A percentile compares a stretch with the other conserved stretches of the same genome.
Conservation (phyloP, 2,329 filamentous ascomycete genomes). For the Xylaria sp. region DNA sequence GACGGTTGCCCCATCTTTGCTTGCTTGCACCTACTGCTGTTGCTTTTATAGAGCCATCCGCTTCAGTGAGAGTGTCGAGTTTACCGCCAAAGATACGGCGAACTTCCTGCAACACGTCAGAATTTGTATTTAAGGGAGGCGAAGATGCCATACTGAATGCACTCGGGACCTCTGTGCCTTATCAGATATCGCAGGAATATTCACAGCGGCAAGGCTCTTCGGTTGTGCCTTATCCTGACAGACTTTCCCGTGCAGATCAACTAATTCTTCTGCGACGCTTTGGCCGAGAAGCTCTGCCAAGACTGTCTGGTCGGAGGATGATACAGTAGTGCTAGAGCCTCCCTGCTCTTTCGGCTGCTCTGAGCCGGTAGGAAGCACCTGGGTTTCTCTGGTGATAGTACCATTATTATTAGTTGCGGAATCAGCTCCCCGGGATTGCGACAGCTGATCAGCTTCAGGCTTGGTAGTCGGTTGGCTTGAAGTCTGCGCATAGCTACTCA, state of each 20-base stretch:
- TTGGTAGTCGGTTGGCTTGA: conserved; percentile 9
- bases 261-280: conserved; percentile 28
- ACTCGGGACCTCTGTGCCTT: conserved; percentile 39
- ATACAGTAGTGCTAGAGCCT: conserved; percentile 13
- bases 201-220: conserved; percentile 27
- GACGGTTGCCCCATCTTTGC: conserved; percentile 35
- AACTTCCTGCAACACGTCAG: conserved; percentile 51
- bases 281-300: conserved; percentile 31
- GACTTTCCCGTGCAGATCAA: conserved; percentile 30
- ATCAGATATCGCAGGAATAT: conserved; percentile 33
- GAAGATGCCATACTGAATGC: conserved; percentile 47
- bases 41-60: conserved; percentile 64
- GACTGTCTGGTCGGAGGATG: conserved; percentile 22
- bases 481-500: conserved; percentile 4
- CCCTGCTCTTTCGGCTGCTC: conserved; percentile 10
- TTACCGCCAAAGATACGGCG: conserved; percentile 79
- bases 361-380: conserved; percentile 1
- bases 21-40: conserved; percentile 37
- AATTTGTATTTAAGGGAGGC: conserved; percentile 1
- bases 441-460: conserved; percentile 2
- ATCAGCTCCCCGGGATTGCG: neutral
- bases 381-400: neutral
- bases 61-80: conserved; percentile 73
- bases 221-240: conserved; percentile 18
- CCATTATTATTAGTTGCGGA: neutral